A percentile compares a stretch with the other conserved stretches of the same genome.
phyloP scores from a whole-genome alignment of 768 basidiomycete genomes.

The Suillus occidentalis region DNA sequence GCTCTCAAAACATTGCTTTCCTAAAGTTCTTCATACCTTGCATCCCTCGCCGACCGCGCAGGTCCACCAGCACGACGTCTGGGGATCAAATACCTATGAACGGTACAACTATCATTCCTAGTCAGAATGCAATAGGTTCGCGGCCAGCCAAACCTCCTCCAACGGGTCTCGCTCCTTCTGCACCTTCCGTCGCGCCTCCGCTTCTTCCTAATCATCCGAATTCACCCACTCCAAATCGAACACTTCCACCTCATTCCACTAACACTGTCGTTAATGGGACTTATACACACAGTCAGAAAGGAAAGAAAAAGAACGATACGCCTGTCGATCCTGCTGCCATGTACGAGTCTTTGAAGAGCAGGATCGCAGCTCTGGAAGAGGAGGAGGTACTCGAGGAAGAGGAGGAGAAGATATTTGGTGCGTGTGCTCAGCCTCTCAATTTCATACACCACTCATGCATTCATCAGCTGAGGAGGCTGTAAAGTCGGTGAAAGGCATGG shows the following conservation, averaged over 20 bases:
- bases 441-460: slow-evolving; percentile 14
- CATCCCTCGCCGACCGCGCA: slow-evolving; percentile 28
- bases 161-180: slow-evolving; percentile 58
- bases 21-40: slow-evolving; percentile 26
- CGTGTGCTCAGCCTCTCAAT: slow-evolving; percentile 25
- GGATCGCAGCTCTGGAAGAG: slow-evolving; percentile 88
- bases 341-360: slow-evolving; percentile 86
- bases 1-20: slow-evolving; percentile 24
- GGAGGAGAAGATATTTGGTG: slow-evolving; percentile 78
- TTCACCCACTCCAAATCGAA: slow-evolving; percentile 32
- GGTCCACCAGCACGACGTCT: slow-evolving; percentile 19
- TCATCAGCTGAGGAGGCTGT: slow-evolving; percentile 81
- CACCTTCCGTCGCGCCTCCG: slow-evolving; percentile 58
- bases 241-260: slow-evolving; percentile 32
- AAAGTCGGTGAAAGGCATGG: slow-evolving; percentile 79
- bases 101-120: slow-evolving; percentile 34
- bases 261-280: slow-evolving; percentile 27
- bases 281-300: slow-evolving; percentile 40
- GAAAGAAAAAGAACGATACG: slow-evolving; percentile 66
- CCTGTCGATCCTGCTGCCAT: slow-evolving; percentile 81
- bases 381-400: slow-evolving; percentile 86
- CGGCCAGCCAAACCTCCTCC: slow-evolving; percentile 51
- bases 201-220: slow-evolving; percentile 48
- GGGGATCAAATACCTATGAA: slow-evolving; percentile 44
- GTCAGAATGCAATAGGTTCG: slow-evolving; percentile 37